Conservation (phyloP, 352 stramenopile species). For the Phytophthora meadii region DNA sequence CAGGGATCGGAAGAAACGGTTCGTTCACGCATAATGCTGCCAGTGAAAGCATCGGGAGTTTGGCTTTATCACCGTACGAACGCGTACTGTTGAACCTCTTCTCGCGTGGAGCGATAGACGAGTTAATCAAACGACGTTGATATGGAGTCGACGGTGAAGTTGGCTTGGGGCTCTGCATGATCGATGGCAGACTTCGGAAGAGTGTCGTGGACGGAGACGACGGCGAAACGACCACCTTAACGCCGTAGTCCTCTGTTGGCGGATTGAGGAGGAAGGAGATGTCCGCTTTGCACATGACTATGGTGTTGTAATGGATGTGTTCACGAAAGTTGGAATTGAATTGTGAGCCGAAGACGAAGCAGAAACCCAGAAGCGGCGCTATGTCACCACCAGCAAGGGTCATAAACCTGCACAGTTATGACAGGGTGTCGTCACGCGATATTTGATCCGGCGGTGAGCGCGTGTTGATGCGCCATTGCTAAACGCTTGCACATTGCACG, state of each 20-base stretch:
- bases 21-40: slow-evolving; percentile 35
- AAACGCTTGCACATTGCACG: slow-evolving; percentile 9
- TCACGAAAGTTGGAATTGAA: slow-evolving; percentile 27
- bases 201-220: slow-evolving; percentile 34
- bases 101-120: slow-evolving; percentile 47
- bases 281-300: slow-evolving; percentile 47
- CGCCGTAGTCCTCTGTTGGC: slow-evolving; percentile 1
- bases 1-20: slow-evolving; percentile 24
- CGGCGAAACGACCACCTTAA: slow-evolving; percentile 6
- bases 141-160: slow-evolving; percentile 30
- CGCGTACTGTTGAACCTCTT: slow-evolving; percentile 45
- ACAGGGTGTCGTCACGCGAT: slow-evolving; percentile 16
- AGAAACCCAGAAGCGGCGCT: slow-evolving; percentile 11
- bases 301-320: slow-evolving; percentile 6
- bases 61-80: slow-evolving; percentile 37
- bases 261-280: slow-evolving; percentile 59
- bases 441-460: slow-evolving; percentile 17
- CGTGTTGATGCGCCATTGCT: slow-evolving; percentile 9
- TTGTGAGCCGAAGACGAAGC: slow-evolving; percentile 29
- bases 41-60: slow-evolving; percentile 43
- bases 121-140: slow-evolving; percentile 41
- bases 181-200: slow-evolving; percentile 34
- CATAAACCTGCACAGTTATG: slow-evolving; percentile 22
- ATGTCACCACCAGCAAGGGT: slow-evolving; percentile 10
- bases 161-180: slow-evolving; percentile 30